Percentiles rank a stretch among this genome's conserved stretches.
Evolutionary conservation across 169 alveolate species (phyloP).

Genomic region (Miamiensis avidus): DNA sequence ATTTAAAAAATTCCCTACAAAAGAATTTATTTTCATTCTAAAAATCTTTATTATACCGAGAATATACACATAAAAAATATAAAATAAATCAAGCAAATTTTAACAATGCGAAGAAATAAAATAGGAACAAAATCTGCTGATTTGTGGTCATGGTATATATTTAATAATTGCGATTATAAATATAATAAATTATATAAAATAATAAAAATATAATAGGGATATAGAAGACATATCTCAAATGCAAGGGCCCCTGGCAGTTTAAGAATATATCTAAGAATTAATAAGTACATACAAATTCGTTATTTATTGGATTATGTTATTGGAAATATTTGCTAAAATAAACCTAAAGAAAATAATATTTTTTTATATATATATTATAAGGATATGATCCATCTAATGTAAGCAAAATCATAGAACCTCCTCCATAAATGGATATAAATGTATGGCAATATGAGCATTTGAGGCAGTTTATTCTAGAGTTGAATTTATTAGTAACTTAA

Average conservation of each 20-base stretch:
- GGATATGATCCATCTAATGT: constrained; percentile 80
- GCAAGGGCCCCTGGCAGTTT: constrained; percentile 87
- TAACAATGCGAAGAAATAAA: constrained; percentile 77
- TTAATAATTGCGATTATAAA: too few species aligned
- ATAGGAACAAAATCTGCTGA: constrained; percentile 85
- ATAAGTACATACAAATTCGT: constrained; percentile 56
- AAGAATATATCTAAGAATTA: constrained; percentile 85
- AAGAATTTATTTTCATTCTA: too few species aligned
- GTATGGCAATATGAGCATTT: constrained; percentile 92
- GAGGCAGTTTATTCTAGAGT: constrained; percentile 87
- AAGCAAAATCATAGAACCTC: constrained; percentile 79
- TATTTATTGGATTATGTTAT: too few species aligned
- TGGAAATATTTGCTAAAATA: too few species aligned
- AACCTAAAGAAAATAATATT: too few species aligned
- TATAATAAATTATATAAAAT: too few species aligned
- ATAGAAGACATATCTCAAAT: constrained; percentile 77
- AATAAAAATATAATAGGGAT: constrained; percentile 40
- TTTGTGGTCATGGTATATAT: constrained; percentile 72
- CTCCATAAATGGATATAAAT: constrained; percentile 76
- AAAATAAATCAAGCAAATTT: too few species aligned
- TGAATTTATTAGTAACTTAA: constrained; percentile 82
- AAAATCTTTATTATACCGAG: too few species aligned
- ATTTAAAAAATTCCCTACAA: too few species aligned
- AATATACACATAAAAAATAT: too few species aligned
- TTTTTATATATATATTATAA: too few species aligned